Evolutionary conservation across 805 yeast species (phyloP).

Genomic region (Candida boidinii): DNA sequence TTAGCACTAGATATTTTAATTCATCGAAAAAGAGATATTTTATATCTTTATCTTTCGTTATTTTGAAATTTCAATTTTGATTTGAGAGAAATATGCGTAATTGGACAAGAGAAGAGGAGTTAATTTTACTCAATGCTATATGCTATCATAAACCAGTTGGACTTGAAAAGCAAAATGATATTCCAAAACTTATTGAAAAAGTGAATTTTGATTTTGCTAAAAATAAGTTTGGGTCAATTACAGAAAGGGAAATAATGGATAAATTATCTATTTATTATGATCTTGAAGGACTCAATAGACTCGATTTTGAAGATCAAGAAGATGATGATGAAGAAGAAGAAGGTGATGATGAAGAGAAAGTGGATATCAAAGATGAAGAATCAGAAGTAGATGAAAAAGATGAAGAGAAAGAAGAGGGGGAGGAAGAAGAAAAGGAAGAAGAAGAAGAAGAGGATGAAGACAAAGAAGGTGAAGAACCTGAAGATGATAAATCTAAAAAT

Average conservation of each 20-base stretch:
- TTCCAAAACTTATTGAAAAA: conserved; percentile 8
- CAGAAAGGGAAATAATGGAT: conserved; percentile 8
- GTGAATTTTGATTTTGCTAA: conserved; percentile 13
- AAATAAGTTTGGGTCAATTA: conserved; percentile 1
- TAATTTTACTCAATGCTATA: conserved; percentile 13
- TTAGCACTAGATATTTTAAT: too few relatives aligned
- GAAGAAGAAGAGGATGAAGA: neutral
- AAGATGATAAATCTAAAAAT: neutral
- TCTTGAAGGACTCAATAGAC: conserved; percentile 15
- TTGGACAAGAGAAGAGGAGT: conserved; percentile 17
- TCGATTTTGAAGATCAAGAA: conserved; percentile 17
- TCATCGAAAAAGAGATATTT: too few relatives aligned
- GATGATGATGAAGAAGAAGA: neutral
- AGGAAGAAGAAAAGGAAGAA: neutral
- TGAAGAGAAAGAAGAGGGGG: neutral
- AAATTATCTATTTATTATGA: conserved; percentile 19
- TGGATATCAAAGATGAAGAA: neutral
- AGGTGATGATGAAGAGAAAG: neutral
- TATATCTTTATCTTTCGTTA: too few relatives aligned
- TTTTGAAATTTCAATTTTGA: too few relatives aligned
- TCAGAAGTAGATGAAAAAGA: neutral
- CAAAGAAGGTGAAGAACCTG: neutral
- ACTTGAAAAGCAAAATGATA: conserved; percentile 7
- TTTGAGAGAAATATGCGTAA: conserved; percentile 6
- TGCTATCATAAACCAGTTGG: conserved; percentile 25